phyloP scores from a whole-genome alignment of 2,329 filamentous ascomycete genomes.

The Arthrinium puccinioides region DNA sequence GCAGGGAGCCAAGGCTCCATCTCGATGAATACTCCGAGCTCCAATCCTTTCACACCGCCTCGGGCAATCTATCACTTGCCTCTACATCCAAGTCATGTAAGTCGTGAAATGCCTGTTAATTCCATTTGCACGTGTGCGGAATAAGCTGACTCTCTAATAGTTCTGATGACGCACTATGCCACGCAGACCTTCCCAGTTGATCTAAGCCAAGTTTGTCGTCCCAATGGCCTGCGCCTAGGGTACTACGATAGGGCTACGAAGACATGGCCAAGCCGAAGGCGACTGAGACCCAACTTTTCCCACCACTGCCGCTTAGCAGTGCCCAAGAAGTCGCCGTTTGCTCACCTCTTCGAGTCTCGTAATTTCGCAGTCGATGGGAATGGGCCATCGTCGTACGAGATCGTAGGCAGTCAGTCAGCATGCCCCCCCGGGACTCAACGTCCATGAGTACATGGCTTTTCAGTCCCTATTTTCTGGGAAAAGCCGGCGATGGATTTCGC shows the following conservation, averaged over 20 bases:
- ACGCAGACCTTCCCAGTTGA: conserved; percentile 30
- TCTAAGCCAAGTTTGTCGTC: conserved; percentile 33
- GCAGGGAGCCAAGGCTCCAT: conserved; percentile 8
- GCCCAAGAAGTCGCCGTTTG: conserved; percentile 28
- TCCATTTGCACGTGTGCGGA: neutral
- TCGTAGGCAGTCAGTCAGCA: conserved; percentile 19
- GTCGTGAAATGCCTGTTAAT: neutral
- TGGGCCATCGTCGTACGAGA: conserved; percentile 24
- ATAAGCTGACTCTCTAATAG: conserved; percentile 12
- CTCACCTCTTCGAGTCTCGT: conserved; percentile 13
- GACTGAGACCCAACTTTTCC: conserved; percentile 29
- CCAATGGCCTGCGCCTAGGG: conserved; percentile 34
- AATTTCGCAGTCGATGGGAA: conserved; percentile 23
- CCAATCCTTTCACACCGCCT: neutral
- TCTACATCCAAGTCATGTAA: conserved; percentile 11
- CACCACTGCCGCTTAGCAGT: conserved; percentile 34
- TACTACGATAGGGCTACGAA: conserved; percentile 36
- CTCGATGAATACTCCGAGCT: conserved; percentile 13
- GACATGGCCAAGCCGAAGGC: conserved; percentile 29
- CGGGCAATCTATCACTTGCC: conserved; percentile 10
- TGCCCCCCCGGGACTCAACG: conserved; percentile 38
- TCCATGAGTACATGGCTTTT: conserved; percentile 46
- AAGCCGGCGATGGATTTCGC: conserved; percentile 38
- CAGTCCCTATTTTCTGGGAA: conserved; percentile 39
- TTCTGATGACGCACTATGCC: conserved; percentile 38